Conservation (phyloP, 177 flowering plant species). For the Vitis hybrid region DNA sequence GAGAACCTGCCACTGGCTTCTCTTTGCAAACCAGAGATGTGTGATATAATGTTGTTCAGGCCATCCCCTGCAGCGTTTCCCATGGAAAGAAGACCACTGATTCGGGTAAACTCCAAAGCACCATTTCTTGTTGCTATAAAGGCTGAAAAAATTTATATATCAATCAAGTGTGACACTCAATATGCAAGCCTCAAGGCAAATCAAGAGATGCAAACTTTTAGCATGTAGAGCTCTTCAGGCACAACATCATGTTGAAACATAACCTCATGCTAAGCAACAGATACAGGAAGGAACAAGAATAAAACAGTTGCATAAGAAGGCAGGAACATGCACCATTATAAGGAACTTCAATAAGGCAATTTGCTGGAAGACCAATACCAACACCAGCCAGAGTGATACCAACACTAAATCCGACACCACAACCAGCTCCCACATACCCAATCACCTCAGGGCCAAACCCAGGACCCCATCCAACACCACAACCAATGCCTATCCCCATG, state of each 20-base stretch:
- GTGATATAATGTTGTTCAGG: conserved; percentile 40
- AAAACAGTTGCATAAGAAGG: neutral
- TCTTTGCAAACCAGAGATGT: conserved; percentile 25
- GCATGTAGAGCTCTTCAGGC: no score
- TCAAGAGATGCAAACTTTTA: no score
- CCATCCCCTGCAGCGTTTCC: conserved; percentile 28
- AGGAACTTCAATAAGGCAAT: conserved; percentile 53
- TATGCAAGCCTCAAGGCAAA: no score
- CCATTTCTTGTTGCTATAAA: conserved; percentile 35
- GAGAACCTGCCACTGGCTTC: conserved; percentile 29
- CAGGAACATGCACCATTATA: conserved; percentile 16
- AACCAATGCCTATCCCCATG: conserved; percentile 85
- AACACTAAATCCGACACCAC: conserved; percentile 89
- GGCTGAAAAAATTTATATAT: conserved; percentile 26
- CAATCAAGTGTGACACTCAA: neutral
- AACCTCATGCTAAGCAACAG: no score
- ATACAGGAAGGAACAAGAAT: no score
- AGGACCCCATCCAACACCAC: conserved; percentile 99
- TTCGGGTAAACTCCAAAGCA: conserved; percentile 28
- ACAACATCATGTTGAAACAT: no score
- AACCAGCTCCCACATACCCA: conserved; percentile 96
- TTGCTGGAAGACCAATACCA: conserved; percentile 94
- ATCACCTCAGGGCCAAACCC: conserved; percentile 95
- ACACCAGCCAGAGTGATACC: conserved; percentile 83
- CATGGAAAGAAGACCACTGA: conserved; percentile 21